Evolutionary conservation across 2,329 filamentous ascomycete genomes (phyloP), one percentile per base, ranked within the genome.

Genomic region (Paecilomyces formosus): DNA sequence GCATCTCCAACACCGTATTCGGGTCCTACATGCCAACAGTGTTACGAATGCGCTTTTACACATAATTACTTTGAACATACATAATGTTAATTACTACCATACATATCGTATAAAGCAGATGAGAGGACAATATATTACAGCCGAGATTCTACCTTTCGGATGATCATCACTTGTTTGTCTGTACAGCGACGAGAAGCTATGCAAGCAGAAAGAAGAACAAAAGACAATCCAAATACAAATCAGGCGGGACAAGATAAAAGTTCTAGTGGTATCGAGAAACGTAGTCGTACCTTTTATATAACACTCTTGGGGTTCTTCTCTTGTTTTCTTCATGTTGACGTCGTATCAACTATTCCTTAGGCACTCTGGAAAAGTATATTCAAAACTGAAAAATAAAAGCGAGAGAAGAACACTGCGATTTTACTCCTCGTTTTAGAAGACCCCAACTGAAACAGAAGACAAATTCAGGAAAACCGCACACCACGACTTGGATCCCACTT

Each of bases 401-500:
- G 9, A 9, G 13, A 31, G 11, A 31, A 31, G 30, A 31, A 31
- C 30, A 31, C 8, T 31, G 8, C 5, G 7, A 2, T 39, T 39
- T n/a, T n/a, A n/a, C n/a, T n/a, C n/a, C 39, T 18, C 7, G 0
- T 45, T 21, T 45, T 45, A 45, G 8, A n/a, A 3, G 18, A 21
- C 3, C 39, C 39, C 15, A 18, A 45, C 1, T 5, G n/a, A 45
- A 45, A n/a, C 6, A n/a, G n/a, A 45, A 21, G 18, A 26, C 1
- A 18, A 28, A 55, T 45, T 63, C 62, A 76, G 24, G 72, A 73
- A 72, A 86, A 86, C 56, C 81, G 78, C 62, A 88, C 81, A 2
- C 84, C 84, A 45, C 78, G 76, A 51, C 71, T 80, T 1, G 84
- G 82, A 63, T 87, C 84, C 85, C 85, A 88, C 1, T 79, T 81